These are phyloP conservation scores for Waltiozyma sp. DNA, from an alignment of 1,139 yeast genomes.

Conservation along the genomic window DNA sequence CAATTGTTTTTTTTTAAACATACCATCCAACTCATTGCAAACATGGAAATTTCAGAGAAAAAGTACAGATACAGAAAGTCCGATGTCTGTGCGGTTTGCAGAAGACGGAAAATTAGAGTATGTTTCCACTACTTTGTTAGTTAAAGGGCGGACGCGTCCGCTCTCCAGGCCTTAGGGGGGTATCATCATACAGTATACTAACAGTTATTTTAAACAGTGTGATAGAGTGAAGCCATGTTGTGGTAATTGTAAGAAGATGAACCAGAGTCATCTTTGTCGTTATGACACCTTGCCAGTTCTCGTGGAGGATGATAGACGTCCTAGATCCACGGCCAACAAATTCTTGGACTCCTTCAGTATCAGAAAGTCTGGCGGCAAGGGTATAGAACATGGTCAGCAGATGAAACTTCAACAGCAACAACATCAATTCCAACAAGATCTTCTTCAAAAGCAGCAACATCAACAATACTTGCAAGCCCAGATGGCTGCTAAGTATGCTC, in stretches of 20 bases:
- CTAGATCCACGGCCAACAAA: neutral
- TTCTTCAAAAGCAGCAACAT: constrained; percentile 9
- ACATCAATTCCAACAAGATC: constrained; percentile 10
- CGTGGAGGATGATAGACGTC: constrained; percentile 3
- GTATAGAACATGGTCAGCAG: constrained; percentile 9
- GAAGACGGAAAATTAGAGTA: constrained; percentile 19
- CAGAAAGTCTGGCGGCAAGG: constrained; percentile 1
- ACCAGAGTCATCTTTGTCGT: constrained; percentile 14
- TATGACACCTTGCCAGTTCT: constrained; percentile 13
- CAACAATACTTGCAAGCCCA: constrained; percentile 13
- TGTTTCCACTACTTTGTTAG: constrained; percentile 4
- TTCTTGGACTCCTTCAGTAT: neutral
- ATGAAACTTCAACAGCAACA: constrained; percentile 11
- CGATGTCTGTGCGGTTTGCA: constrained; percentile 19
- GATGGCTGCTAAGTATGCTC: constrained; percentile 16
- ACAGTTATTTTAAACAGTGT: constrained; percentile 10
- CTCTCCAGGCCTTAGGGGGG: neutral
- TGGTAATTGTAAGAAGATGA: constrained; percentile 16
- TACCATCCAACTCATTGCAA: too few relatives aligned
- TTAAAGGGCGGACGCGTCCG: constrained; percentile 3
- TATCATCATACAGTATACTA: neutral
- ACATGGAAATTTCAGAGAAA: neutral
- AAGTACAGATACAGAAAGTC: constrained; percentile 14
- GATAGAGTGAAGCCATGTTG: constrained; percentile 18
- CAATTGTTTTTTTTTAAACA: too few relatives aligned